Percentiles rank a stretch among this genome's conserved stretches.
Conservation (phyloP, 1,139 yeast species). For the Candida pseudoviswanathii region DNA sequence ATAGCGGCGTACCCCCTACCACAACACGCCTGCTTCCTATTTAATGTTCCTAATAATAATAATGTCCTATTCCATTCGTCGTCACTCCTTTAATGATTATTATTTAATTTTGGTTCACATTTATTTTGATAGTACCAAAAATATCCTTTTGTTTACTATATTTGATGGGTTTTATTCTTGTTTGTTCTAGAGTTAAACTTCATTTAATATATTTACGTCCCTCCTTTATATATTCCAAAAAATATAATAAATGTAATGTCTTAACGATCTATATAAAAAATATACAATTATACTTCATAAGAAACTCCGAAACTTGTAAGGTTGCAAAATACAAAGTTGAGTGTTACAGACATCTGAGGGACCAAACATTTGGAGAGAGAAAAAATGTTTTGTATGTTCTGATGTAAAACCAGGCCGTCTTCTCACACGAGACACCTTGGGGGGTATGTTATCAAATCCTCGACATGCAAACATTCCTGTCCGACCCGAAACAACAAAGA, state of each 20-base stretch:
- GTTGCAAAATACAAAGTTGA: neutral
- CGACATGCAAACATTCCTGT: neutral
- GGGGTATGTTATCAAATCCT: neutral
- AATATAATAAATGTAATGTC: constrained; percentile 9
- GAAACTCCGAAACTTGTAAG: neutral
- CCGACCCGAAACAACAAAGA: neutral
- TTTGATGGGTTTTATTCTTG: constrained; percentile 8
- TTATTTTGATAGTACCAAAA: constrained; percentile 1
- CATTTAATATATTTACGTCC: constrained; percentile 9
- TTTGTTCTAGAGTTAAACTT: constrained; percentile 7
- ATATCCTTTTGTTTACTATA: constrained; percentile 3
- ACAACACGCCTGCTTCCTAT: neutral
- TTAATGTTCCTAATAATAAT: constrained; percentile 9
- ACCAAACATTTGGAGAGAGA: neutral
- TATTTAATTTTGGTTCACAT: constrained; percentile 7
- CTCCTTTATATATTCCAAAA: constrained; percentile 6
- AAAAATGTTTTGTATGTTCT: neutral
- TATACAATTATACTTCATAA: neutral
- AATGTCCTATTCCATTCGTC: constrained; percentile 3
- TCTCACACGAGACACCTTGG: neutral
- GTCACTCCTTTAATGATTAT: constrained; percentile 10
- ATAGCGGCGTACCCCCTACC: too few relatives aligned
- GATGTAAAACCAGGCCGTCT: neutral
- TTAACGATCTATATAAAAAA: constrained; percentile 7
- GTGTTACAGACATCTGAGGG: neutral